Conservation (phyloP, 2,329 filamentous ascomycete species). For the Aspergillus versicolor region DNA sequence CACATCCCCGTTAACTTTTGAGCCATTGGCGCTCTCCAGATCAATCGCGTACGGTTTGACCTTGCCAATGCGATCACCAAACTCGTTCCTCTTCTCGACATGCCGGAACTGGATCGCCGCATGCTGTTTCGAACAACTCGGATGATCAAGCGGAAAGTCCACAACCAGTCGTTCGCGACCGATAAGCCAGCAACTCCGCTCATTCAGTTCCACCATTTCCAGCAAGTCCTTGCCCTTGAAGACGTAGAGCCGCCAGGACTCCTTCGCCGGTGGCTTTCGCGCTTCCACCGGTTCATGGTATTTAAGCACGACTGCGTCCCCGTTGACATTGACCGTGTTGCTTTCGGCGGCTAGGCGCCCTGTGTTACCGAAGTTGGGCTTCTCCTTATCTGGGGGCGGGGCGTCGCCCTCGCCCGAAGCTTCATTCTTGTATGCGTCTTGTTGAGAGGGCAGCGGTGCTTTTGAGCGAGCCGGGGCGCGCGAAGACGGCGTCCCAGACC, state of each 20-base stretch:
- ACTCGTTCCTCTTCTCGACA: slow-evolving; percentile 79
- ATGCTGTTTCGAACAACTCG: slow-evolving; percentile 92
- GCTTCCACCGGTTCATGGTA: slow-evolving; percentile 95
- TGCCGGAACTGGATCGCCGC: slow-evolving; percentile 92
- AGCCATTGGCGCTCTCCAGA: slow-evolving; percentile 90
- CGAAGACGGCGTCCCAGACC: slow-evolving; percentile 27
- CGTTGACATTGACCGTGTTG: slow-evolving; percentile 65
- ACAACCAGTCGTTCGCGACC: slow-evolving; percentile 78
- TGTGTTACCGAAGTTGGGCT: slow-evolving; percentile 79
- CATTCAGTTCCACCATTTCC: slow-evolving; percentile 74
- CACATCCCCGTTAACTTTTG: slow-evolving; percentile 72
- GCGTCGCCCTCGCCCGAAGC: slow-evolving; percentile 24
- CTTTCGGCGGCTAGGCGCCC: slow-evolving; percentile 84
- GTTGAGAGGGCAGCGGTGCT: slow-evolving; percentile 47
- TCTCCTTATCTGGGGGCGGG: slow-evolving; percentile 60
- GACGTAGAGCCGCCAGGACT: slow-evolving; percentile 85
- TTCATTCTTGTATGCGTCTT: slow-evolving; percentile 44
- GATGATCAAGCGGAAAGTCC: slow-evolving; percentile 82
- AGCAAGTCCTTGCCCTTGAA: slow-evolving; percentile 82
- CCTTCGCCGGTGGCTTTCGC: slow-evolving; percentile 75
- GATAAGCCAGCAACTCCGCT: slow-evolving; percentile 85
- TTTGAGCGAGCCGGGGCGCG: slow-evolving; percentile 32
- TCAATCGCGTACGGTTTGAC: slow-evolving; percentile 91
- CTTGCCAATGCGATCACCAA: slow-evolving; percentile 74
- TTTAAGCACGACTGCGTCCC: slow-evolving; percentile 77